Evolutionary conservation across 768 basidiomycete genomes (phyloP), one percentile per base, ranked within the genome.

Genomic region (Asterophora lycoperdoides): DNA sequence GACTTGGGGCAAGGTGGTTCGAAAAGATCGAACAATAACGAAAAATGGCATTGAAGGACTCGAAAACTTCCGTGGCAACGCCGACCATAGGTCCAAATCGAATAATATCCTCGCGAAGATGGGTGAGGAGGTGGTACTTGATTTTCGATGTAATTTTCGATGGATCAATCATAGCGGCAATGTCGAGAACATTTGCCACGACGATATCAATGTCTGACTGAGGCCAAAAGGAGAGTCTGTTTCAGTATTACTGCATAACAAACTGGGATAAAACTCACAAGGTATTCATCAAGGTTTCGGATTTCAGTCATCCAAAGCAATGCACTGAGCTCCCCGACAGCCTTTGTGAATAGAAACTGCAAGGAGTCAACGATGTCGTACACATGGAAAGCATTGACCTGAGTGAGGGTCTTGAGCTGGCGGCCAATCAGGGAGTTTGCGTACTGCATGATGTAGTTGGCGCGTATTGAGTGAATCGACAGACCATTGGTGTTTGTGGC

Each of bases 251-350:
- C 23, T 23, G 3, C 6, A 6, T 6, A 23, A 23, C 23, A 23
- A 23, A 23, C n/a, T n/a, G n/a, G n/a, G 23, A 23, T 6, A 23
- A 23, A 23, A 34, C 44, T 59, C 57, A 67, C 66, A n/a, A 67
- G 48, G 54, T 75, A 77, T 14, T 57, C 41, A 4, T 69, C 60
- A 14, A 59, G 56, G 40, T 76, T 54, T 0, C 51, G 38, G n/a
- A 77, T 77, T 49, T 66, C 62, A 0, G 65, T 63, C 8, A 72
- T 54, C 77, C 76, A 78, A 0, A 77, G 55, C 0, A 75, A 57
- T 0, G 72, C 66, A 0, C 61, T 40, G 0, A 77, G 62, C 8
- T 64, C 59, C 0, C 70, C 70, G 13, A 70, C 55, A 0, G 68
- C 58, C 8, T 62, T 63, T 34, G 64, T 69, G 0, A 67, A 52